These are phyloP conservation scores for Lachnellula hyalina DNA, from an alignment of 2,329 filamentous ascomycete genomes.

Conservation along the genomic window DNA sequence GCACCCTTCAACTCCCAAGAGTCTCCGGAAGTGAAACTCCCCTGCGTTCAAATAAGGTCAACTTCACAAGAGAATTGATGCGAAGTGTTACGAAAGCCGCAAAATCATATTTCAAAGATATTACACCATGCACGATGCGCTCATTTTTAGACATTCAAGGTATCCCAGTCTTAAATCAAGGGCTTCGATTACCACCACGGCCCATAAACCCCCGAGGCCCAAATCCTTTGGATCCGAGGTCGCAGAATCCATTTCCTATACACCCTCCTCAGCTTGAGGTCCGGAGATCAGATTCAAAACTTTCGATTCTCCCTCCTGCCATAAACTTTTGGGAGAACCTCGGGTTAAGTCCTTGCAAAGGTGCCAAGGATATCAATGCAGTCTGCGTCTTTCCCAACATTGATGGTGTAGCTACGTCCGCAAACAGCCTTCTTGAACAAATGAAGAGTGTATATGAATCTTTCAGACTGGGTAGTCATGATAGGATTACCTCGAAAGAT, in stretches of 20 bases:
- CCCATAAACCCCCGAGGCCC: conserved; percentile 23
- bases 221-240: conserved; percentile 30
- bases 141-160: conserved; percentile 53
- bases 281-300: conserved; percentile 60
- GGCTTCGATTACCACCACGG: conserved; percentile 40
- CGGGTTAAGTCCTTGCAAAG: conserved; percentile 65
- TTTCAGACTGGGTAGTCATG: conserved; percentile 64
- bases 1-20: conserved; percentile 34
- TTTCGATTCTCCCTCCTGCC: conserved; percentile 70
- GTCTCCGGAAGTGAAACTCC: conserved; percentile 3
- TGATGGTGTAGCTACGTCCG: conserved; percentile 55
- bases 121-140: conserved; percentile 40
- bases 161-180: conserved; percentile 47
- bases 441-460: conserved; percentile 69
- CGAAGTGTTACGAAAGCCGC: conserved; percentile 41
- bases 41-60: conserved; percentile 8
- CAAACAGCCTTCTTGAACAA: conserved; percentile 60
- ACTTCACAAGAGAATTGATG: conserved; percentile 30
- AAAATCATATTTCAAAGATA: conserved; percentile 41
- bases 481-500: conserved; percentile 35
- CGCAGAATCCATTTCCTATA: conserved; percentile 55
- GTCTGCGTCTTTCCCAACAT: conserved; percentile 67
- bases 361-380: conserved; percentile 64
- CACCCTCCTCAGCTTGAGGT: conserved; percentile 67
- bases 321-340: conserved; percentile 78